Percentiles rank a stretch among this genome's conserved stretches.
Evolutionary conservation across 805 yeast species (phyloP).

Genomic region (Schwanniomyces yamadae): DNA sequence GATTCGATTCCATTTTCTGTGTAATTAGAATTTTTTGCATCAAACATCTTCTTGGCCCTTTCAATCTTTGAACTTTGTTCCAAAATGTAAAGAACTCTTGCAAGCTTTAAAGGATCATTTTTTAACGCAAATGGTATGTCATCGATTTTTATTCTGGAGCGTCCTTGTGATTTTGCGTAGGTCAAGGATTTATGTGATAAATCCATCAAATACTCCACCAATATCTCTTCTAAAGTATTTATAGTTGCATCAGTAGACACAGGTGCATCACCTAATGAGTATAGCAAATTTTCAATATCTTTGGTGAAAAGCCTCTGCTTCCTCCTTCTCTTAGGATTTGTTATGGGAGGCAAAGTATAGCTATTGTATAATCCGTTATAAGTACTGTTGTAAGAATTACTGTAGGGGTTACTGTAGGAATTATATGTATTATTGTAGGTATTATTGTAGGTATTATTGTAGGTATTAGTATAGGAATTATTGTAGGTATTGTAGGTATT

Average conservation of each 20-base stretch:
- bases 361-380: background rate
- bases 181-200: constrained; percentile 30
- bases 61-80: constrained; percentile 38
- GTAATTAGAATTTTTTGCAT: constrained; percentile 18
- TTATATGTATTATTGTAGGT: no score
- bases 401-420: no score
- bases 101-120: constrained; percentile 42
- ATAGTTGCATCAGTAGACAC: constrained; percentile 38
- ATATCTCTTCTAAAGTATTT: constrained; percentile 37
- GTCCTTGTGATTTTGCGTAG: constrained; percentile 38
- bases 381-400: background rate
- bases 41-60: constrained; percentile 41
- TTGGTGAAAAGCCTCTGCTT: constrained; percentile 38
- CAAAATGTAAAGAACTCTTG: constrained; percentile 39
- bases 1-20: constrained; percentile 18
- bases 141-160: constrained; percentile 39
- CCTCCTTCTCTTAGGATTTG: constrained; percentile 20
- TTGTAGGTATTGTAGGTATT: no score
- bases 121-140: constrained; percentile 42
- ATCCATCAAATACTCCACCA: constrained; percentile 37
- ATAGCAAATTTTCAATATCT: constrained; percentile 42
- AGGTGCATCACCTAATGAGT: constrained; percentile 43
- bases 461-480: no score
- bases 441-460: no score
- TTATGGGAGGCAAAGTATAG: constrained; percentile 6